Percentiles rank a stretch among this genome's conserved stretches.
These are phyloP conservation scores for Juglanconis oblonga DNA, from an alignment of 2,329 filamentous ascomycete species.

Conservation along the genomic window DNA sequence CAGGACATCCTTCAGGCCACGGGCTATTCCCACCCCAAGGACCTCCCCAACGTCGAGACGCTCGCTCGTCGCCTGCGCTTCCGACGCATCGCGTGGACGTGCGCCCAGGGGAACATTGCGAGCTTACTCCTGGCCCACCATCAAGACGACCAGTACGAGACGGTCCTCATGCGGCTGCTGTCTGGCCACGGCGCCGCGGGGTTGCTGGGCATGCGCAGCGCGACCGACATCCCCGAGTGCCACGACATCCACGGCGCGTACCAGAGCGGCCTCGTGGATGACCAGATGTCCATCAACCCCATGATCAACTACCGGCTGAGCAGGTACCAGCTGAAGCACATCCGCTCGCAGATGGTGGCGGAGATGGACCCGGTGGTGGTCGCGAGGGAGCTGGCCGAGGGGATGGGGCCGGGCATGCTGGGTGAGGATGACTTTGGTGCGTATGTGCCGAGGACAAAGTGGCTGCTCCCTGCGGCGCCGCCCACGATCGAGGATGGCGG, in stretches of 20 bases:
- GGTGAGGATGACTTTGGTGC: slow-evolving; percentile 23
- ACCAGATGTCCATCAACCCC: slow-evolving; percentile 35
- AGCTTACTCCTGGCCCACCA: slow-evolving; percentile 82
- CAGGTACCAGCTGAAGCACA: slow-evolving; percentile 19
- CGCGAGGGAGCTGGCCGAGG: slow-evolving; percentile 12
- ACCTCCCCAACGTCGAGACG: slow-evolving; percentile 69
- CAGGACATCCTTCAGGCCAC: slow-evolving; percentile 27
- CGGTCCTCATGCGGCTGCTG: slow-evolving; percentile 74
- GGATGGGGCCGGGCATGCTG: slow-evolving; percentile 12
- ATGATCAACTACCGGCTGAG: slow-evolving; percentile 35
- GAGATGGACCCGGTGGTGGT: slow-evolving; percentile 24
- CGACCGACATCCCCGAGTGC: slow-evolving; percentile 78
- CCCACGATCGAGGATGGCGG: slow-evolving; percentile 61
- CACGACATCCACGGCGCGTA: slow-evolving; percentile 70
- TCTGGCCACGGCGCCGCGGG: slow-evolving; percentile 67
- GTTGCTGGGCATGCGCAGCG: slow-evolving; percentile 64
- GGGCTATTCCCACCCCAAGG: slow-evolving; percentile 27
- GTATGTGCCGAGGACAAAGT: slow-evolving; percentile 17
- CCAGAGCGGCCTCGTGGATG: slow-evolving; percentile 58
- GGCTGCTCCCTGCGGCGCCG: slow-evolving; percentile 18
- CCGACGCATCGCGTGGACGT: slow-evolving; percentile 62
- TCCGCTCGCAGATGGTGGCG: slow-evolving; percentile 26
- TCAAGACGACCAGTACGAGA: slow-evolving; percentile 87
- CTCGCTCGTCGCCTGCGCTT: slow-evolving; percentile 73
- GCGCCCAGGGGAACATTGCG: slow-evolving; percentile 46